These are phyloP conservation scores for Butyriboletus loyo DNA, from an alignment of 768 basidiomycete genomes.

Conservation along the genomic window DNA sequence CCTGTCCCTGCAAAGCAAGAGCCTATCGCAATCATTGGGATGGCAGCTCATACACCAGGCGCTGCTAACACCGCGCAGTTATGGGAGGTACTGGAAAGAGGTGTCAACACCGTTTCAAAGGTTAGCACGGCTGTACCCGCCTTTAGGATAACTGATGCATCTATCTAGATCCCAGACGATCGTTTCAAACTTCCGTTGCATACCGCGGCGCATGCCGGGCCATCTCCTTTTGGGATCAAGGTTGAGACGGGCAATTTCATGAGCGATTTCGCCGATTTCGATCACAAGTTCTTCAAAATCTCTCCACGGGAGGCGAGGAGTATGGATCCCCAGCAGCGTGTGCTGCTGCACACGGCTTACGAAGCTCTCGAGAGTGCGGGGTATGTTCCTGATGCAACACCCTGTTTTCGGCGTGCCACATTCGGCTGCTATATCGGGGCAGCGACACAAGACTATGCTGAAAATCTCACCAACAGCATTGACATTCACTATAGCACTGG, in stretches of 20 bases:
- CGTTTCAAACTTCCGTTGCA: slow-evolving; percentile 52
- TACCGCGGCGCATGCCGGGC: slow-evolving; percentile 16
- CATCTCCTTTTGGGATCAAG: slow-evolving; percentile 43
- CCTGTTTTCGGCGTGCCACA: slow-evolving; percentile 47
- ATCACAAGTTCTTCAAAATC: slow-evolving; percentile 68
- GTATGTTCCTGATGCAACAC: slow-evolving; percentile 58
- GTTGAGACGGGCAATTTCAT: slow-evolving; percentile 65
- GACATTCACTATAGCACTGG: slow-evolving; percentile 74
- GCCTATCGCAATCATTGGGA: slow-evolving; percentile 68
- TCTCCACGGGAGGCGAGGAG: slow-evolving; percentile 70
- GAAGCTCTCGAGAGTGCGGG: slow-evolving; percentile 70
- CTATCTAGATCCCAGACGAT: slow-evolving; percentile 53
- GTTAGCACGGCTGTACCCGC: slow-evolving; percentile 33
- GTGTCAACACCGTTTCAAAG: slow-evolving; percentile 54
- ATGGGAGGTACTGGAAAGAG: slow-evolving; percentile 59
- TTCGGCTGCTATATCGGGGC: slow-evolving; percentile 70
- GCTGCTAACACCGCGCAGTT: slow-evolving; percentile 46
- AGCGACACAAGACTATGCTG: slow-evolving; percentile 66
- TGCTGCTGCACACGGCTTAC: slow-evolving; percentile 64
- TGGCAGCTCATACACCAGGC: slow-evolving; percentile 57
- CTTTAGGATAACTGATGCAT: slow-evolving; percentile 1
- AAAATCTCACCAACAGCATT: slow-evolving; percentile 59
- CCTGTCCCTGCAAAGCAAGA: slow-evolving; percentile 33
- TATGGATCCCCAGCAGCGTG: slow-evolving; percentile 76
- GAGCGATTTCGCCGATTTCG: slow-evolving; percentile 54